Evolutionary conservation across 2,329 filamentous ascomycete species (phyloP).

Genomic region (Monosporascus sp.): DNA sequence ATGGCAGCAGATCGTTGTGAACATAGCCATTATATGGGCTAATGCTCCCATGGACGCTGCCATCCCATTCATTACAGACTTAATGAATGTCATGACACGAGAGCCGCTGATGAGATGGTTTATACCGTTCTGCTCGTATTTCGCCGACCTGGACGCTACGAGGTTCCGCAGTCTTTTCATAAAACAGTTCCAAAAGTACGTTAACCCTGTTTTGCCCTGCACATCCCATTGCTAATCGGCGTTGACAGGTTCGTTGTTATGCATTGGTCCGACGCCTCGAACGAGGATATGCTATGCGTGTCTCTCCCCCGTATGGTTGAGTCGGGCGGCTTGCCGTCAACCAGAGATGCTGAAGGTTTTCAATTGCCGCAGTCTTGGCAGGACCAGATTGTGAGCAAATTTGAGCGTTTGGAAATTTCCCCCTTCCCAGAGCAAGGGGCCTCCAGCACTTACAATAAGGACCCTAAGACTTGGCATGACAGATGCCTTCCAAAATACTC

Average conservation of each 20-base stretch:
- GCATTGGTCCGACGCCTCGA: slow-evolving; percentile 62
- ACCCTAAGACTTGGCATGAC: slow-evolving; percentile 56
- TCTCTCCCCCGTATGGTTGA: slow-evolving; percentile 61
- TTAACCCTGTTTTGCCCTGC: not conserved
- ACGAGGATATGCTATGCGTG: slow-evolving; percentile 65
- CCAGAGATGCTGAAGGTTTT: slow-evolving; percentile 48
- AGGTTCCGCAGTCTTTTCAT: slow-evolving; percentile 76
- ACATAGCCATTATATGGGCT: slow-evolving; percentile 62
- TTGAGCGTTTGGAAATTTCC: slow-evolving; percentile 58
- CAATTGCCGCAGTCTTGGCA: slow-evolving; percentile 64
- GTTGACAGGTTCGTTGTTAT: slow-evolving; percentile 62
- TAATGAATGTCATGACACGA: slow-evolving; percentile 60
- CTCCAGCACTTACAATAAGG: slow-evolving; percentile 45
- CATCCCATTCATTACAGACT: slow-evolving; percentile 60
- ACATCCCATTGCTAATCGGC: slow-evolving; percentile 18
- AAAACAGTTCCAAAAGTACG: slow-evolving; percentile 72
- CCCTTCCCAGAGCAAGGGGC: slow-evolving; percentile 60
- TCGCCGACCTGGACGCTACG: slow-evolving; percentile 66
- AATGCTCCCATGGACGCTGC: slow-evolving; percentile 74
- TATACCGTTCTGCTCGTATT: slow-evolving; percentile 77
- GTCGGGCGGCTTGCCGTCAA: slow-evolving; percentile 47
- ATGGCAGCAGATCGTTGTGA: slow-evolving; percentile 56
- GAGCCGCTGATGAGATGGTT: slow-evolving; percentile 67
- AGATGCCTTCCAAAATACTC: slow-evolving; percentile 63
- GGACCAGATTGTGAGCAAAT: slow-evolving; percentile 64